Percentiles rank a stretch among this genome's conserved stretches.
phyloP scores from a whole-genome alignment of 139 green algal species.

The Picochlorum costavermella region DNA sequence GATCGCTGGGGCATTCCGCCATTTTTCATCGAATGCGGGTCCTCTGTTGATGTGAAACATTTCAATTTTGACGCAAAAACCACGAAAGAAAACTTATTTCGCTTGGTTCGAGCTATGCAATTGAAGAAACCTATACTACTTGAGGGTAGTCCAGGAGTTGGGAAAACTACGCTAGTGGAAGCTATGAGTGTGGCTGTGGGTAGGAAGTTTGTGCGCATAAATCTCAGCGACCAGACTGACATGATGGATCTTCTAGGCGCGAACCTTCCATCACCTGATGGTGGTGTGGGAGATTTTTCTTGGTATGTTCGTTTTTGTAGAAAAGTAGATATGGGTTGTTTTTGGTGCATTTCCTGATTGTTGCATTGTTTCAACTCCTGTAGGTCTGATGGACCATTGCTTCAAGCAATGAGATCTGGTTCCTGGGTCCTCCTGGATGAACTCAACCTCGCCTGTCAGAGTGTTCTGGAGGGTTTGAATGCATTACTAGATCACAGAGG shows the following conservation, averaged over 20 bases:
- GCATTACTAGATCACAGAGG: slow-evolving; percentile 88
- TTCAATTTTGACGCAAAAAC: slow-evolving; percentile 87
- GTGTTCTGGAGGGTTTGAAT: slow-evolving; percentile 93
- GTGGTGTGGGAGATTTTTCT: slow-evolving; percentile 70
- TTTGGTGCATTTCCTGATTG: background rate
- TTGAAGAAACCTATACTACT: slow-evolving; percentile 82
- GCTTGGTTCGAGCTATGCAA: slow-evolving; percentile 84
- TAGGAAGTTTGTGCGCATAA: slow-evolving; percentile 82
- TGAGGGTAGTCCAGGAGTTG: slow-evolving; percentile 92
- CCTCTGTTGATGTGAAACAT: background rate
- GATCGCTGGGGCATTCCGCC: slow-evolving; percentile 63
- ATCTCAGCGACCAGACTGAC: slow-evolving; percentile 95
- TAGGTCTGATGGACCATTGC: slow-evolving; percentile 79
- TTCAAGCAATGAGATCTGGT: slow-evolving; percentile 75
- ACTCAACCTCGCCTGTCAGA: slow-evolving; percentile 92
- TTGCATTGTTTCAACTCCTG: slow-evolving; percentile 16
- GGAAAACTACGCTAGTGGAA: slow-evolving; percentile 89
- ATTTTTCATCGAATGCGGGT: slow-evolving; percentile 52
- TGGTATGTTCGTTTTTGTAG: slow-evolving; percentile 45
- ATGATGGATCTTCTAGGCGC: slow-evolving; percentile 98
- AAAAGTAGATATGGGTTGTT: background rate
- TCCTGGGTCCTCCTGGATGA: slow-evolving; percentile 98
- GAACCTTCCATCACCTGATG: slow-evolving; percentile 81
- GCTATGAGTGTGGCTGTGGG: slow-evolving; percentile 67
- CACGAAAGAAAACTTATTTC: slow-evolving; percentile 75